Conservation (phyloP, 2,329 filamentous ascomycete genomes). For the Xylaria sp. region DNA sequence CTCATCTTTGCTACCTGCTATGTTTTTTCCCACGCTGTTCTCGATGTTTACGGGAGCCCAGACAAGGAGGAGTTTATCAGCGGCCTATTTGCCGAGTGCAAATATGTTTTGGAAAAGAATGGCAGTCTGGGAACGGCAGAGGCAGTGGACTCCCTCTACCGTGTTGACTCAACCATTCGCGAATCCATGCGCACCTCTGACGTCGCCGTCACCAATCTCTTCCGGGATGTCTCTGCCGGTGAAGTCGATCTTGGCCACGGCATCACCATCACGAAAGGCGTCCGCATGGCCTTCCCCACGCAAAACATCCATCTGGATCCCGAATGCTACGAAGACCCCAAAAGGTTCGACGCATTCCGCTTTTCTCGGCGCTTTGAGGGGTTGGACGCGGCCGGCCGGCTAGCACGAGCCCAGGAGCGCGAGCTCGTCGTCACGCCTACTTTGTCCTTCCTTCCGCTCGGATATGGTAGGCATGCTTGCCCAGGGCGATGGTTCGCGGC, state of each 20-base stretch:
- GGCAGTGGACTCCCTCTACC: conserved; percentile 1
- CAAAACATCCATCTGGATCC: conserved; percentile 10
- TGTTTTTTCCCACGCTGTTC: conserved; percentile 4
- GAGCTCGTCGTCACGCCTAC: conserved; percentile 1
- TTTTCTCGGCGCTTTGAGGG: conserved; percentile 3
- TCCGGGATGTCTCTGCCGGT: neutral
- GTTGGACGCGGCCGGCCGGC: neutral
- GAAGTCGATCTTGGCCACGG: conserved; percentile 2
- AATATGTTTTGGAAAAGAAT: neutral
- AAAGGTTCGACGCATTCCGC: conserved; percentile 13
- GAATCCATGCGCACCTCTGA: conserved; percentile 11
- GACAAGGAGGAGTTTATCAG: neutral
- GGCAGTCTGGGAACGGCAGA: neutral
- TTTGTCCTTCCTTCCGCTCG: conserved; percentile 7
- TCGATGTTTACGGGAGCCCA: conserved; percentile 4
- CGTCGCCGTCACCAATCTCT: neutral
- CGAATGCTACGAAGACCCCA: conserved; percentile 1
- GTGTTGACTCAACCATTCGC: conserved; percentile 8
- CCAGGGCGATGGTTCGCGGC: conserved; percentile 18
- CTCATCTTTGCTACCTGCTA: conserved; percentile 6
- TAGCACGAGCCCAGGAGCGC: neutral
- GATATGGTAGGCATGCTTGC: conserved; percentile 22
- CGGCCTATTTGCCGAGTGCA: conserved; percentile 3
- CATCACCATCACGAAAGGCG: neutral
- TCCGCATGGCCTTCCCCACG: conserved; percentile 6